Evolutionary conservation across 139 green algal genomes (phyloP).

Genomic region (Coelastrella sp.): DNA sequence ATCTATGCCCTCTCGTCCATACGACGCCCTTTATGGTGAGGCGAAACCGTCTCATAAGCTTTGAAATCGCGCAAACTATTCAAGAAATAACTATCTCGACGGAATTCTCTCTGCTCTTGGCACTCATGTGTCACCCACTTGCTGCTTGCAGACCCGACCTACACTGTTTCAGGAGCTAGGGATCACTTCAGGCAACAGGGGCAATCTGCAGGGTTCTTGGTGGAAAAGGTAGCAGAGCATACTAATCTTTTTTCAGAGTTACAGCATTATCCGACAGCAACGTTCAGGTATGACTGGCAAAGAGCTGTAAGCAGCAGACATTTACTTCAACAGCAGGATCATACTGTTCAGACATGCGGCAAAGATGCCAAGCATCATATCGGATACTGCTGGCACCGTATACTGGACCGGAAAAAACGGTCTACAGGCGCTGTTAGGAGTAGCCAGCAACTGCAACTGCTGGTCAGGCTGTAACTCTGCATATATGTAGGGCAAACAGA

Average conservation of each 20-base stretch:
- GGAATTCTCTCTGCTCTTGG: background rate
- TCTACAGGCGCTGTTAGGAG: too few relatives aligned
- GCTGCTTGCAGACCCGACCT: conserved; percentile 68
- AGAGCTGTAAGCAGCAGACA: too few relatives aligned
- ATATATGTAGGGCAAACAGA: too few relatives aligned
- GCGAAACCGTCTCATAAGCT: too few relatives aligned
- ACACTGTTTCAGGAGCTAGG: conserved; percentile 71
- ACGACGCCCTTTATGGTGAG: conserved; percentile 70
- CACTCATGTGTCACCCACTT: background rate
- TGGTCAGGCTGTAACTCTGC: too few relatives aligned
- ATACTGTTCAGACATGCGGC: too few relatives aligned
- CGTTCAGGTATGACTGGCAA: conserved; percentile 62
- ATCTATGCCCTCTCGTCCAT: conserved; percentile 48
- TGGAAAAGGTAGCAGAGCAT: conserved; percentile 71
- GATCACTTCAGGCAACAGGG: conserved; percentile 80
- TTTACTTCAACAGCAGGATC: too few relatives aligned
- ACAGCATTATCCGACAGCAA: conserved; percentile 63
- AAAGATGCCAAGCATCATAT: too few relatives aligned
- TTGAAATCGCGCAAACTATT: too few relatives aligned
- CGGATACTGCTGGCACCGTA: too few relatives aligned
- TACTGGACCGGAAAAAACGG: too few relatives aligned
- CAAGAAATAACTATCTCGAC: background rate
- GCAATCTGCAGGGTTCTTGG: conserved; percentile 63
- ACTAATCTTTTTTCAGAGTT: conserved; percentile 78
- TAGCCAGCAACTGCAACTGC: too few relatives aligned